Conservation (phyloP, 148 eudicot species). For the Rhododendron ferrugineum region DNA sequence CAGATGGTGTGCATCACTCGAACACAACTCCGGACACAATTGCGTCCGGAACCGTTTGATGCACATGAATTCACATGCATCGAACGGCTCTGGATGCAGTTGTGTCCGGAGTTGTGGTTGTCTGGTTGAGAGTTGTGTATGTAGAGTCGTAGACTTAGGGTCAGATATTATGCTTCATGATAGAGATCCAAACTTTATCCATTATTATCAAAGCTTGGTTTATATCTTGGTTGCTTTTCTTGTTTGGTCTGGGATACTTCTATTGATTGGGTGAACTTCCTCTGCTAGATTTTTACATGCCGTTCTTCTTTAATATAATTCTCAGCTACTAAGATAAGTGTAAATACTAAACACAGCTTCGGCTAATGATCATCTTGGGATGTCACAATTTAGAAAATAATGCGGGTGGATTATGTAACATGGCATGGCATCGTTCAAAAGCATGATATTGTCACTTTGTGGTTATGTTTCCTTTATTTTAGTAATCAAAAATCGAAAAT, state of each 20-base stretch:
- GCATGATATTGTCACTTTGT: background rate
- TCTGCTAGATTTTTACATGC: background rate
- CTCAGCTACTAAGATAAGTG: background rate
- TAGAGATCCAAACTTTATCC: background rate
- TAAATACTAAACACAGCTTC: background rate
- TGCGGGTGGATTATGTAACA: background rate
- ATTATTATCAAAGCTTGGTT: background rate
- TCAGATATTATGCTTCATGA: background rate
- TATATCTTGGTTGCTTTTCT: background rate
- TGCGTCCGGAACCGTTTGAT: too few species aligned
- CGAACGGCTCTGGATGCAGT: too few species aligned
- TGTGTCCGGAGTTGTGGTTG: too few species aligned
- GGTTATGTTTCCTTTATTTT: background rate
- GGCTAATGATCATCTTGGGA: background rate
- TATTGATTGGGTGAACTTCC: background rate
- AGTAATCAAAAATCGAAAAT: background rate
- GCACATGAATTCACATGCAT: too few species aligned
- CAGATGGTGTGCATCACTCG: background rate
- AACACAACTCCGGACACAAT: too few species aligned
- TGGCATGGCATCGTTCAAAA: background rate
- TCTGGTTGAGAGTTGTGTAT: too few species aligned
- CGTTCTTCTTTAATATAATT: background rate
- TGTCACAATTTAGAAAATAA: background rate
- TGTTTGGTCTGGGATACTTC: background rate
- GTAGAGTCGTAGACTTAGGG: background rate